These are phyloP conservation scores for Zymoseptoria ardabiliae DNA, from an alignment of 2,329 filamentous ascomycete genomes.

Conservation along the genomic window DNA sequence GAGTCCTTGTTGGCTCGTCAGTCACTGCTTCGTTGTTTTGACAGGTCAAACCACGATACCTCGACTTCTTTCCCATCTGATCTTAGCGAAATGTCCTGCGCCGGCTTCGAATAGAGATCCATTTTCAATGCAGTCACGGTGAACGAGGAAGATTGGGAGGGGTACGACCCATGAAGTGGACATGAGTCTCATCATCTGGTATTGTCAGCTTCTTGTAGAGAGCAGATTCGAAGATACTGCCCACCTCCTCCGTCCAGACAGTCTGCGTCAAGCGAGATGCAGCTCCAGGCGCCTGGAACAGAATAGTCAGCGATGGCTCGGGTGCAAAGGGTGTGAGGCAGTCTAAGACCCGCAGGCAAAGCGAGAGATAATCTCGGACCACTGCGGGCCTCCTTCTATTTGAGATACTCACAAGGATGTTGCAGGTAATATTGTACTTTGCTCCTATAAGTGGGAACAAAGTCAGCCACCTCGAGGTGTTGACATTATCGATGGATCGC, in stretches of 20 bases:
- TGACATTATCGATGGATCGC: no score
- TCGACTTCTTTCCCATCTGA: conserved; percentile 85
- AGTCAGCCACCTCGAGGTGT: no score
- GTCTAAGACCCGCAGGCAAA: conserved; percentile 7
- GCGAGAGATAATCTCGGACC: neutral
- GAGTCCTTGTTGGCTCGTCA: conserved; percentile 60
- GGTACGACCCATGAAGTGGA: conserved; percentile 93
- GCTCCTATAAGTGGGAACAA: no score
- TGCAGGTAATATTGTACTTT: no score
- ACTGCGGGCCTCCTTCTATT: no score
- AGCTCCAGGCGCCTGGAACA: conserved; percentile 65
- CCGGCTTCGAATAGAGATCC: conserved; percentile 89
- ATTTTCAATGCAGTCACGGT: conserved; percentile 72
- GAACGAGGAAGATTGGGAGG: conserved; percentile 76
- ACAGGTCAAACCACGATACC: conserved; percentile 54
- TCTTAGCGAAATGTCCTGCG: conserved; percentile 81
- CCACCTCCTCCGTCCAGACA: conserved; percentile 72
- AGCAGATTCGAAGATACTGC: no score
- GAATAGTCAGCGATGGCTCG: no score
- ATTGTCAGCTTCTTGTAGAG: neutral
- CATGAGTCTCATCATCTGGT: conserved; percentile 61
- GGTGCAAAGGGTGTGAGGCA: no score
- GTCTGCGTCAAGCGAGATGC: conserved; percentile 91
- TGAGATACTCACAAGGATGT: no score
- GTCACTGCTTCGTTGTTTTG: neutral